Evolutionary conservation across 2,329 filamentous ascomycete species (phyloP).

Genomic region (Colletotrichum abscissum): DNA sequence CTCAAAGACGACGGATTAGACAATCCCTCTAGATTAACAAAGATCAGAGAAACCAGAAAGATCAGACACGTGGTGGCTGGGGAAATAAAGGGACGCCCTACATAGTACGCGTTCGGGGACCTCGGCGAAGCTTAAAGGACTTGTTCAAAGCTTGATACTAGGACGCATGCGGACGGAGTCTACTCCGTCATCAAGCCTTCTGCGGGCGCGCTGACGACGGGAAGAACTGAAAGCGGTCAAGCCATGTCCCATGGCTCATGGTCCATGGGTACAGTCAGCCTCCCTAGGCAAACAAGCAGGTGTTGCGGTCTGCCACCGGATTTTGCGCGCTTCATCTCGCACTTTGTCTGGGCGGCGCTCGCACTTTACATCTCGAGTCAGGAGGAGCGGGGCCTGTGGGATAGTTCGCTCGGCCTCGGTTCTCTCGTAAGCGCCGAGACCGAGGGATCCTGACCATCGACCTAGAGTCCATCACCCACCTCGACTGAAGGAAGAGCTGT

Average conservation of each 20-base stretch:
- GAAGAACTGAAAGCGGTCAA: background rate
- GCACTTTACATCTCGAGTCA: background rate
- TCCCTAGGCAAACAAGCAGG: too few relatives aligned
- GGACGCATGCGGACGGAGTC: constrained; percentile 8
- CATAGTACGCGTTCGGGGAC: constrained; percentile 7
- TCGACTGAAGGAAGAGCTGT: background rate
- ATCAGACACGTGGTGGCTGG: constrained; percentile 9
- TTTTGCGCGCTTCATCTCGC: too few relatives aligned
- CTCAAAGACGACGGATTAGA: background rate
- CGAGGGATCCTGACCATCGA: constrained; percentile 12
- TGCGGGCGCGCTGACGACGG: background rate
- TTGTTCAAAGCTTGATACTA: background rate
- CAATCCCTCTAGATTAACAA: background rate
- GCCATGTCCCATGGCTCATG: background rate
- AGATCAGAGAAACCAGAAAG: background rate
- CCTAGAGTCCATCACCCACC: constrained; percentile 3
- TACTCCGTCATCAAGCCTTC: background rate
- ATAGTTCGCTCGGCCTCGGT: constrained; percentile 8
- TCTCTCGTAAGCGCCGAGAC: background rate
- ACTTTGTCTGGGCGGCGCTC: background rate
- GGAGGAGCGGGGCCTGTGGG: background rate
- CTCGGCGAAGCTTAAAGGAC: background rate
- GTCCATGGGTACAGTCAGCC: too few relatives aligned
- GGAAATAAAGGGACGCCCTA: background rate
- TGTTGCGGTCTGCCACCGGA: background rate